phyloP scores from a whole-genome alignment of 345 rosid genomes.

The Noccaea caerulescens region DNA sequence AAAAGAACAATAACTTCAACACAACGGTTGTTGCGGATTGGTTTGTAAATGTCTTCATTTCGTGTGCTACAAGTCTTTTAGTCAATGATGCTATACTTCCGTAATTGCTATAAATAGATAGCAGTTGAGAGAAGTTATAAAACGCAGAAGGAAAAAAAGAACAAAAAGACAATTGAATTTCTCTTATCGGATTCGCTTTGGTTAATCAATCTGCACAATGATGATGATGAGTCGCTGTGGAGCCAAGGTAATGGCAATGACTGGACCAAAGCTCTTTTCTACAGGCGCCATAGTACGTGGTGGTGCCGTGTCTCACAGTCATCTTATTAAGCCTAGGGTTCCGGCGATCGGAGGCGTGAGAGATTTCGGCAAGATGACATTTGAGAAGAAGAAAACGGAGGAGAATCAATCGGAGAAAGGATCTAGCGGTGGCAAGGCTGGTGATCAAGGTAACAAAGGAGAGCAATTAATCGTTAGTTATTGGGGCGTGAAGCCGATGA shows the following conservation, averaged over 20 bases:
- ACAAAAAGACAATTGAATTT: background rate
- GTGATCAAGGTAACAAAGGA: slow-evolving; percentile 34
- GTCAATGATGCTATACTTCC: slow-evolving; percentile 30
- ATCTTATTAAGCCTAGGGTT: slow-evolving; percentile 20
- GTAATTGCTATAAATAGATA: slow-evolving; percentile 30
- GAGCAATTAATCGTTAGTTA: slow-evolving; percentile 50
- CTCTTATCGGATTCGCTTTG: too few relatives aligned
- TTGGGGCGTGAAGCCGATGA: slow-evolving; percentile 58
- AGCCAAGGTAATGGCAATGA: slow-evolving; percentile 15
- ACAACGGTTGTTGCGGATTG: slow-evolving; percentile 1
- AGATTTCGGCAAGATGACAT: slow-evolving; percentile 33
- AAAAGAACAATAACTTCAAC: too few relatives aligned
- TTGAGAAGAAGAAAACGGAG: slow-evolving; percentile 26
- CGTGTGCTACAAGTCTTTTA: slow-evolving; percentile 38
- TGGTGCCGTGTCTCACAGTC: background rate
- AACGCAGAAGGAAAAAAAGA: background rate
- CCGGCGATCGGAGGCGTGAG: slow-evolving; percentile 13
- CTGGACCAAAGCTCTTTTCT: slow-evolving; percentile 6
- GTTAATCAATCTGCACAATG: slow-evolving; percentile 16
- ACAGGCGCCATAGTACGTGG: background rate
- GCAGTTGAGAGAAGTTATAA: background rate
- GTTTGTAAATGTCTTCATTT: slow-evolving; percentile 24
- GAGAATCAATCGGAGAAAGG: slow-evolving; percentile 19
- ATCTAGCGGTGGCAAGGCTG: background rate
- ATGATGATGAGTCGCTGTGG: slow-evolving; percentile 37